These are phyloP conservation scores for Macrolepiota albuminosa DNA, from an alignment of 768 basidiomycete species.

Conservation along the genomic window DNA sequence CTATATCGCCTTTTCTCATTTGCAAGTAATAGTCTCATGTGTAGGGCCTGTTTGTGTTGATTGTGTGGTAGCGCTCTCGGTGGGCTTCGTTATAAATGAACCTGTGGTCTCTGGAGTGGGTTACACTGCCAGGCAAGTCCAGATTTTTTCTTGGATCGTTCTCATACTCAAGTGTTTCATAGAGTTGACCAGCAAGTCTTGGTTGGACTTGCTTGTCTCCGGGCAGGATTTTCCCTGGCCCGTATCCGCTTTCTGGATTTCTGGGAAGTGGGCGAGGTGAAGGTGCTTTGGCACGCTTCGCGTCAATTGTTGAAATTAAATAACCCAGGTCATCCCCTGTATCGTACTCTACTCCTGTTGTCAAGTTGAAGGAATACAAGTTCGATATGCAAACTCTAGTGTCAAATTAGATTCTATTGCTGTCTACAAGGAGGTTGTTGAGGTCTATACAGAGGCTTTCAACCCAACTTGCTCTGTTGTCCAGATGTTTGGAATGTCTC, in stretches of 20 bases:
- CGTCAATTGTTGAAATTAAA: conserved; percentile 11
- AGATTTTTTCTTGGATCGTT: background rate
- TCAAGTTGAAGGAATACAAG: conserved; percentile 5
- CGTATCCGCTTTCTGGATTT: background rate
- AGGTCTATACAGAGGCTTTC: background rate
- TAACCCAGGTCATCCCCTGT: conserved; percentile 15
- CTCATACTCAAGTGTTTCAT: background rate
- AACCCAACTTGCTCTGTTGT: background rate
- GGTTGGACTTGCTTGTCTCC: background rate
- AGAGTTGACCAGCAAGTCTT: background rate
- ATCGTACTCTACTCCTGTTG: background rate
- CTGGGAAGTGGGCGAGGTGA: background rate
- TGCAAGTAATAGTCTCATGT: no score
- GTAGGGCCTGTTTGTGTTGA: background rate
- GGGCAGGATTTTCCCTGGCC: background rate
- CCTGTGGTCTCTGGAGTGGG: background rate
- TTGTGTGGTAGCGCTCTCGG: background rate
- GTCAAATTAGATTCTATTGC: background rate
- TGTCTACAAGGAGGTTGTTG: background rate
- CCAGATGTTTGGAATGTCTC: conserved; percentile 36
- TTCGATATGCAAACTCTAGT: conserved; percentile 1
- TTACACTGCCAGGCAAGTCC: background rate
- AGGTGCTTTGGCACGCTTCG: background rate
- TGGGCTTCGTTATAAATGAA: background rate
- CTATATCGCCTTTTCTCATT: accelerated